phyloP scores from a whole-genome alignment of 2,329 filamentous ascomycete species.

The Chaetomium sp. region DNA sequence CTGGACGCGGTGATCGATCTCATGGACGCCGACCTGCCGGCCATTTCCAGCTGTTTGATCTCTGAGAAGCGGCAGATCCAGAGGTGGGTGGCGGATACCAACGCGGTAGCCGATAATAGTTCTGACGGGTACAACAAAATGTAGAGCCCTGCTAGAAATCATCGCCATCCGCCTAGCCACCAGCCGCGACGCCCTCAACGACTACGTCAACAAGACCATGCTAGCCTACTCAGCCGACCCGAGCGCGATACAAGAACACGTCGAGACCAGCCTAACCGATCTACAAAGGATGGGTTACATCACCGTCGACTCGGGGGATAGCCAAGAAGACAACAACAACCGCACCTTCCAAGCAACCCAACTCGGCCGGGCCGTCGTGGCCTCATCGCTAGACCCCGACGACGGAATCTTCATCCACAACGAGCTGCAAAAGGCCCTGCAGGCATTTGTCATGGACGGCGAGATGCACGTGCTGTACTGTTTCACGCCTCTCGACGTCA shows the following conservation, averaged over 20 bases:
- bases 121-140: not conserved
- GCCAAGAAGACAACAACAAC: slow-evolving; percentile 23
- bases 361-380: slow-evolving; percentile 64
- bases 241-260: slow-evolving; percentile 44
- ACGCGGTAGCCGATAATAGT: not conserved
- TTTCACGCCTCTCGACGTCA: slow-evolving; percentile 61
- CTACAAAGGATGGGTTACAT: slow-evolving; percentile 52
- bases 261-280: slow-evolving; percentile 54
- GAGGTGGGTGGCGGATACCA: slow-evolving; percentile 37
- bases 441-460: slow-evolving; percentile 71
- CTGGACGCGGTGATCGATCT: slow-evolving; percentile 63
- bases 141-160: slow-evolving; percentile 63
- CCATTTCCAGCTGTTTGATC: slow-evolving; percentile 58
- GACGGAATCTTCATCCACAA: slow-evolving; percentile 67
- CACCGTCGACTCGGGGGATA: slow-evolving; percentile 30
- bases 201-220: slow-evolving; percentile 63
- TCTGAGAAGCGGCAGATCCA: slow-evolving; percentile 60
- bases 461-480: slow-evolving; percentile 75
- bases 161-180: slow-evolving; percentile 63
- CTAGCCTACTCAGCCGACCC: slow-evolving; percentile 51
- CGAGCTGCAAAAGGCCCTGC: slow-evolving; percentile 60
- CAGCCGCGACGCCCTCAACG: slow-evolving; percentile 55
- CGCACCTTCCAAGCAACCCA: slow-evolving; percentile 55
- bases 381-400: slow-evolving; percentile 65
- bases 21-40: slow-evolving; percentile 65